Conservation (phyloP, 2,329 filamentous ascomycete genomes). For the Xylaria sp. region DNA sequence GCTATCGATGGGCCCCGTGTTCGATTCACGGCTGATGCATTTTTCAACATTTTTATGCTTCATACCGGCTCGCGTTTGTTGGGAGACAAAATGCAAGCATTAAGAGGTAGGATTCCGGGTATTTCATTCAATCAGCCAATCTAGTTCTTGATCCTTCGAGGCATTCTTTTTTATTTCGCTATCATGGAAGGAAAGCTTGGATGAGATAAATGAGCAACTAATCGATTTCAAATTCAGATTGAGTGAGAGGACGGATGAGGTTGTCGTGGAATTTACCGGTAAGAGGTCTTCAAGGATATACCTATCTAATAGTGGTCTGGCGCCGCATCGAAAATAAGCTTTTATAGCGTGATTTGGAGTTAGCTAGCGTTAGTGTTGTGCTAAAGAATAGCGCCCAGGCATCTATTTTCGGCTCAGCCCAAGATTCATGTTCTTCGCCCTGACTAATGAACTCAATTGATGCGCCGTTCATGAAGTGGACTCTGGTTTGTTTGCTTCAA, state of each 20-base stretch:
- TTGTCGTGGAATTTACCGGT: too few species aligned
- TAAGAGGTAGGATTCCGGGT: not conserved
- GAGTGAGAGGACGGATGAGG: too few species aligned
- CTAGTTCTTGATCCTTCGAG: too few species aligned
- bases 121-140: not conserved
- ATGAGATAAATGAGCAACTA: too few species aligned
- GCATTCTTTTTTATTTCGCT: too few species aligned
- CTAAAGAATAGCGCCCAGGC: not conserved
- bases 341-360: not conserved
- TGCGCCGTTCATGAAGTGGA: not conserved
- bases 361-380: not conserved
- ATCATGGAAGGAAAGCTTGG: too few species aligned
- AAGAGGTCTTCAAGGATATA: too few species aligned
- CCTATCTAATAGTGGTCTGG: too few species aligned
- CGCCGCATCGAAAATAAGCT: not conserved
- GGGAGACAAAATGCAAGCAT: not conserved
- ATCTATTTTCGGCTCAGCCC: not conserved
- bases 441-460: too few species aligned
- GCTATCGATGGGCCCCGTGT: conserved; percentile 63
- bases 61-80: not conserved
- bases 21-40: conserved; percentile 59
- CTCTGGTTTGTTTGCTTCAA: not conserved
- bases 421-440: too few species aligned
- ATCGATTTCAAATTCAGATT: too few species aligned
- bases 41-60: not conserved